phyloP scores from a whole-genome alignment of 176 grass and related monocot genomes.

The Aechmea fasciata region DNA sequence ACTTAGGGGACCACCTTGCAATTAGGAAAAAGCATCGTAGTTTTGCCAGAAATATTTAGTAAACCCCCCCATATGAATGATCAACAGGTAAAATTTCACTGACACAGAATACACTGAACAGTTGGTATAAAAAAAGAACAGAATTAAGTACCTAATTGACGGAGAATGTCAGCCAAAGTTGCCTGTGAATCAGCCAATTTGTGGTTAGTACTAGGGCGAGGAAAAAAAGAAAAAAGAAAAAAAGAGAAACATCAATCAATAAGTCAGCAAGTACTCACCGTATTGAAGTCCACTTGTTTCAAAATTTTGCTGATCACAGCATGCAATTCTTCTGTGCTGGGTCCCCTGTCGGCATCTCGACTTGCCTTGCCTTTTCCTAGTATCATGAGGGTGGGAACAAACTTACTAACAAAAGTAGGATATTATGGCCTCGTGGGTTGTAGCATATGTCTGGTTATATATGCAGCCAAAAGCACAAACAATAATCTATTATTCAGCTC shows the following conservation, averaged over 20 bases:
- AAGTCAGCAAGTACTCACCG: slow-evolving; percentile 30
- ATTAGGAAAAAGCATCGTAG: too few species aligned
- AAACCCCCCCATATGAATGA: neutral
- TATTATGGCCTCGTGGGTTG: too few species aligned
- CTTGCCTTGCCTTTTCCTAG: slow-evolving; percentile 63
- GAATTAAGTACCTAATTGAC: slow-evolving; percentile 62
- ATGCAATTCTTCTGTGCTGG: slow-evolving; percentile 67
- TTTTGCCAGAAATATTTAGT: too few species aligned
- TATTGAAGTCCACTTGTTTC: slow-evolving; percentile 99
- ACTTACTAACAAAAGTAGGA: neutral
- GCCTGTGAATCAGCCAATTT: slow-evolving; percentile 32
- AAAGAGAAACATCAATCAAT: neutral
- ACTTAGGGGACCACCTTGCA: too few species aligned
- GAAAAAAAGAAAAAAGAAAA: neutral
- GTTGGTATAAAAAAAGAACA: neutral
- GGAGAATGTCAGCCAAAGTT: slow-evolving; percentile 89
- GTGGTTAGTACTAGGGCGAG: neutral
- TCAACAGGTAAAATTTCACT: neutral
- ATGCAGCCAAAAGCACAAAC: too few species aligned
- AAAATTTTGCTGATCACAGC: slow-evolving; percentile 73
- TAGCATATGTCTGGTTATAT: too few species aligned
- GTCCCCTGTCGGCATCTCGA: slow-evolving; percentile 30
- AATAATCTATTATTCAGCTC: too few species aligned
- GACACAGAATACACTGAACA: neutral
- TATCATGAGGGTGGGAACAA: slow-evolving; percentile 9